Conservation (phyloP, 108 stramenopile species). For the Licmophora abbreviata region DNA sequence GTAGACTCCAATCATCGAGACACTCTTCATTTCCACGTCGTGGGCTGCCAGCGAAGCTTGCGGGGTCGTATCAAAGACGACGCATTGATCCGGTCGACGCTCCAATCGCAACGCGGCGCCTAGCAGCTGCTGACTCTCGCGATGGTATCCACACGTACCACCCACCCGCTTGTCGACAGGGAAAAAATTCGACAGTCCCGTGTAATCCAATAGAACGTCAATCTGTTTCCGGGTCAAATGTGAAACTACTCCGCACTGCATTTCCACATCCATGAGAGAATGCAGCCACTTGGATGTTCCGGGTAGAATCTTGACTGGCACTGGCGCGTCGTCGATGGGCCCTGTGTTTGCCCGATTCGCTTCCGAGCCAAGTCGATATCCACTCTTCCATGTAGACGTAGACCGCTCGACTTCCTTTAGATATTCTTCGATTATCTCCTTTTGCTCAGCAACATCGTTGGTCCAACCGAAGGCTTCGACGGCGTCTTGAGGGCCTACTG, state of each 20-base stretch:
- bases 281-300: conserved; percentile 52
- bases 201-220: conserved; percentile 38
- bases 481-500: conserved; percentile 28
- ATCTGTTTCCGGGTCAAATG: conserved; percentile 49
- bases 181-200: conserved; percentile 55
- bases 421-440: conserved; percentile 20
- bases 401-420: not conserved
- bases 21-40: conserved; percentile 65
- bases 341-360: conserved; percentile 6
- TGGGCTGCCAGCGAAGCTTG: conserved; percentile 41
- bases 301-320: conserved; percentile 21
- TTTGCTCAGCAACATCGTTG: conserved; percentile 13
- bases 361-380: not conserved
- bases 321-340: conserved; percentile 18
- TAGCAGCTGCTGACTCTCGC: conserved; percentile 48
- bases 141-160: conserved; percentile 20
- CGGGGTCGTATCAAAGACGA: conserved; percentile 67
- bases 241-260: conserved; percentile 61
- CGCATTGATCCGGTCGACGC: conserved; percentile 65
- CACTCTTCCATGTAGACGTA: conserved; percentile 2
- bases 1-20: conserved; percentile 49
- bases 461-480: conserved; percentile 28
- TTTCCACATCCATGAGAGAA: conserved; percentile 54
- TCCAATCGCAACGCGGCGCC: conserved; percentile 61
- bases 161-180: conserved; percentile 53